Evolutionary conservation across 2,329 filamentous ascomycete genomes (phyloP).

Genomic region (Penicillium sp.): DNA sequence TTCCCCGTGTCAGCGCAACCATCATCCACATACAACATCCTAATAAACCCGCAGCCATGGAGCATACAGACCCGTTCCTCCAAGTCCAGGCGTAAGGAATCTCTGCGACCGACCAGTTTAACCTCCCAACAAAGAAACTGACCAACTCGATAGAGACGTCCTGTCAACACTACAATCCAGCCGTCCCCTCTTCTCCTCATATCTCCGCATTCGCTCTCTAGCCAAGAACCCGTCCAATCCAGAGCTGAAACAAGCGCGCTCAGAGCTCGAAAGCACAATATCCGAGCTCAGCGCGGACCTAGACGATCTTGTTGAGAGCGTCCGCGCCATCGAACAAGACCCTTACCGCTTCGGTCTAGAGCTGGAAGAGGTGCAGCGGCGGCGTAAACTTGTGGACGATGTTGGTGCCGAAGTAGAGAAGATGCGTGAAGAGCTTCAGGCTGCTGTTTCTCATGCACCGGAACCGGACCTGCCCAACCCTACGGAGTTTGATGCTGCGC

Average conservation of each 20-base stretch:
- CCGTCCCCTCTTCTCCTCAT: constrained; percentile 87
- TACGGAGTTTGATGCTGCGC: constrained; percentile 53
- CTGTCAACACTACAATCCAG: constrained; percentile 76
- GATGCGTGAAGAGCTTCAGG: constrained; percentile 79
- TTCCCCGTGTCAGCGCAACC: constrained; percentile 8
- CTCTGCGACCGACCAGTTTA: background rate
- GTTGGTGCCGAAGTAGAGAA: constrained; percentile 84
- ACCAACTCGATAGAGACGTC: constrained; percentile 66
- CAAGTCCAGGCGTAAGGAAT: constrained; percentile 46
- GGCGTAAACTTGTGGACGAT: constrained; percentile 80
- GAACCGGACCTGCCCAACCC: constrained; percentile 56
- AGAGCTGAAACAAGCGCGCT: constrained; percentile 61
- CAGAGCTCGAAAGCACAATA: constrained; percentile 76
- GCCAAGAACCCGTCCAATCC: constrained; percentile 69
- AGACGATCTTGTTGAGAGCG: constrained; percentile 80
- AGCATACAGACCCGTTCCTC: constrained; percentile 46
- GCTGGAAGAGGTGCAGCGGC: constrained; percentile 73
- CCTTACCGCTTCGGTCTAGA: constrained; percentile 85
- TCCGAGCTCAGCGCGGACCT: constrained; percentile 79
- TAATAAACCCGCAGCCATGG: constrained; percentile 27
- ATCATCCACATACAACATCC: constrained; percentile 1
- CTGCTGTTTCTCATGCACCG: constrained; percentile 49
- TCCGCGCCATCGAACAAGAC: constrained; percentile 81
- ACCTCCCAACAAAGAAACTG: constrained; percentile 6
- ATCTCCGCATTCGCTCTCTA: constrained; percentile 90